Conservation (phyloP, 2,329 filamentous ascomycete genomes). For the Penicillium sclerotiorum region DNA sequence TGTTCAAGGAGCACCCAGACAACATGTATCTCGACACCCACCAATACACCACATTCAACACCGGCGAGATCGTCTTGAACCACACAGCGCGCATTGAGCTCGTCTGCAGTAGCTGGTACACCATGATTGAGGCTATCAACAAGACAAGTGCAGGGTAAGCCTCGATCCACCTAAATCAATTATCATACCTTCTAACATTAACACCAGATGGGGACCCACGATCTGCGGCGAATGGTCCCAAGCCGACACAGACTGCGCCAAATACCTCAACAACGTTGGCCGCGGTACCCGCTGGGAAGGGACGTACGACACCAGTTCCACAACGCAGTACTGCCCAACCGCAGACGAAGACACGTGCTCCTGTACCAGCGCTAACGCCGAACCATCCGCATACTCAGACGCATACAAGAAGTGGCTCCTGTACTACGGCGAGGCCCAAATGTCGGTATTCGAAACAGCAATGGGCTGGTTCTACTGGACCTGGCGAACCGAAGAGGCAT, state of each 20-base stretch:
- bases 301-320: constrained; percentile 69
- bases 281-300: constrained; percentile 91
- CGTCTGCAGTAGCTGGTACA: constrained; percentile 83
- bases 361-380: constrained; percentile 76
- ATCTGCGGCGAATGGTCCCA: constrained; percentile 97
- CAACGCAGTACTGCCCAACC: constrained; percentile 74
- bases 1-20: constrained; percentile 69
- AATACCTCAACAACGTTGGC: constrained; percentile 84
- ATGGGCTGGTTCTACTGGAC: constrained; percentile 99
- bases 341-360: constrained; percentile 64
- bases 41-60: constrained; percentile 98
- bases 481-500: constrained; percentile 83
- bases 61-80: constrained; percentile 76
- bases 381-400: constrained; percentile 66
- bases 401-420: constrained; percentile 83
- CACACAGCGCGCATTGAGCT: constrained; percentile 85
- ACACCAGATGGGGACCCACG: constrained; percentile 75
- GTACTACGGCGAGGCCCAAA: constrained; percentile 94
- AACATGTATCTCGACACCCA: constrained; percentile 88
- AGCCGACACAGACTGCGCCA: constrained; percentile 92
- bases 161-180: constrained; percentile 2
- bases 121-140: constrained; percentile 73
- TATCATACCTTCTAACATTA: constrained; percentile 5
- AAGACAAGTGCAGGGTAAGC: constrained; percentile 67
- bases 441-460: constrained; percentile 87